Conservation (phyloP, 805 yeast species). For the Metschnikowia lunata region DNA sequence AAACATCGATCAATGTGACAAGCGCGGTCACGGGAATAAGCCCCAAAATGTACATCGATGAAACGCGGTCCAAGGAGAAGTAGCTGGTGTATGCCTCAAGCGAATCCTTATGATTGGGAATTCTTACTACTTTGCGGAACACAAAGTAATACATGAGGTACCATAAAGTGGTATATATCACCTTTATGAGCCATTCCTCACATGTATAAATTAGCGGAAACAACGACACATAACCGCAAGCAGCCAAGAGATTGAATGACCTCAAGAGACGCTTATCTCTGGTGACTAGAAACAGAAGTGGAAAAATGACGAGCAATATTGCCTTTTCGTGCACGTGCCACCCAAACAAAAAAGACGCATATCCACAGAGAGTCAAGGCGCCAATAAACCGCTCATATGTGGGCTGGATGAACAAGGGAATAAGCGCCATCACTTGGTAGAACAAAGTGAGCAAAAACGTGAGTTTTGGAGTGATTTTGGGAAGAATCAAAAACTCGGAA, state of each 20-base stretch:
- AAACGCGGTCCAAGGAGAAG: slow-evolving; percentile 60
- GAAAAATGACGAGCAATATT: slow-evolving; percentile 80
- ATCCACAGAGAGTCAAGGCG: slow-evolving; percentile 82
- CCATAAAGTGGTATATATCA: slow-evolving; percentile 79
- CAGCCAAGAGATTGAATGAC: slow-evolving; percentile 65
- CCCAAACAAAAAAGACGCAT: slow-evolving; percentile 87
- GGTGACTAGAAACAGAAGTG: slow-evolving; percentile 72
- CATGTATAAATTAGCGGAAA: slow-evolving; percentile 83
- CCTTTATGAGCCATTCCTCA: slow-evolving; percentile 75
- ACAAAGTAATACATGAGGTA: slow-evolving; percentile 70
- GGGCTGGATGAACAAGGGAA: slow-evolving; percentile 68
- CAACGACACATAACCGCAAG: slow-evolving; percentile 80
- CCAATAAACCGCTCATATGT: slow-evolving; percentile 77
- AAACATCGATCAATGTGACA: slow-evolving; percentile 43
- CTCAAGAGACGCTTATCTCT: slow-evolving; percentile 67
- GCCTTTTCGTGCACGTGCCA: slow-evolving; percentile 99
- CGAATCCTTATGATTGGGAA: slow-evolving; percentile 37
- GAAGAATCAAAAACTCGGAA: slow-evolving; percentile 73
- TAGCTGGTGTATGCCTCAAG: slow-evolving; percentile 7
- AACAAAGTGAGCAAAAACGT: slow-evolving; percentile 81
- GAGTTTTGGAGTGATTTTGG: slow-evolving; percentile 70
- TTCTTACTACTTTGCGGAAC: slow-evolving; percentile 62
- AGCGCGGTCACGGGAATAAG: slow-evolving; percentile 58
- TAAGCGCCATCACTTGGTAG: slow-evolving; percentile 72
- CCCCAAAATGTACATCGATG: slow-evolving; percentile 62